Percentiles rank a stretch among this genome's conserved stretches.
phyloP scores from a whole-genome alignment of 2,329 filamentous ascomycete genomes.

The Hymenoscyphus albidus region DNA sequence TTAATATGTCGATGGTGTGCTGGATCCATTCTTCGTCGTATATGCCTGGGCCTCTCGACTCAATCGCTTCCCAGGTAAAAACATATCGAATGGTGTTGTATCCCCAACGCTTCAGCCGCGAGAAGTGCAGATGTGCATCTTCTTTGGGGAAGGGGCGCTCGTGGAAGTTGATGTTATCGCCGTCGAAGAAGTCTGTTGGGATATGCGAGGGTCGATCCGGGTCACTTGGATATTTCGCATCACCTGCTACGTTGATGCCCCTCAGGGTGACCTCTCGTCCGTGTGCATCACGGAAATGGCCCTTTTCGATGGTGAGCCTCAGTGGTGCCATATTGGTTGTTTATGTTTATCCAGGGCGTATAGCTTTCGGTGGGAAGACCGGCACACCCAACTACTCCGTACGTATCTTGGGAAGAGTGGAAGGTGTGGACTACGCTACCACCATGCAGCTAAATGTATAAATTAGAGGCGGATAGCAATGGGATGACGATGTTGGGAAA shows the following conservation, averaged over 20 bases:
- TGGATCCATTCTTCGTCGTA: conserved; percentile 94
- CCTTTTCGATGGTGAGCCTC: conserved; percentile 78
- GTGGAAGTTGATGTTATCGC: conserved; percentile 86
- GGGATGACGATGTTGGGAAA: not conserved
- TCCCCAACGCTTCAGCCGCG: conserved; percentile 78
- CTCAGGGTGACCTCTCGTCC: conserved; percentile 84
- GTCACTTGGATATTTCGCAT: conserved; percentile 81
- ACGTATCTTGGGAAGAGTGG: not conserved
- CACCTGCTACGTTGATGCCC: conserved; percentile 89
- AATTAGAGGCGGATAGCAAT: not conserved
- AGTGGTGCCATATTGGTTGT: conserved; percentile 61
- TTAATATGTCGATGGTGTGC: conserved; percentile 81
- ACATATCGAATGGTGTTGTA: conserved; percentile 97
- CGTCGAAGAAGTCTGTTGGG: conserved; percentile 79
- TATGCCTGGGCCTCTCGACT: conserved; percentile 81
- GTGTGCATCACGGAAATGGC: conserved; percentile 74
- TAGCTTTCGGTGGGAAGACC: not conserved
- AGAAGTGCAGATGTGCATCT: conserved; percentile 83
- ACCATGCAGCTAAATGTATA: not conserved
- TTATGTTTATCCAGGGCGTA: not conserved
- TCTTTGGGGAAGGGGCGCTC: conserved; percentile 77
- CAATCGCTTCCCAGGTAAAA: conserved; percentile 99
- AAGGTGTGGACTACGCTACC: not conserved
- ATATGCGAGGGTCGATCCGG: conserved; percentile 81
- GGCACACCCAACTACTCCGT: not conserved